Evolutionary conservation across 2,329 filamentous ascomycete genomes (phyloP).

Genomic region (Rhynchosporium agropyri): DNA sequence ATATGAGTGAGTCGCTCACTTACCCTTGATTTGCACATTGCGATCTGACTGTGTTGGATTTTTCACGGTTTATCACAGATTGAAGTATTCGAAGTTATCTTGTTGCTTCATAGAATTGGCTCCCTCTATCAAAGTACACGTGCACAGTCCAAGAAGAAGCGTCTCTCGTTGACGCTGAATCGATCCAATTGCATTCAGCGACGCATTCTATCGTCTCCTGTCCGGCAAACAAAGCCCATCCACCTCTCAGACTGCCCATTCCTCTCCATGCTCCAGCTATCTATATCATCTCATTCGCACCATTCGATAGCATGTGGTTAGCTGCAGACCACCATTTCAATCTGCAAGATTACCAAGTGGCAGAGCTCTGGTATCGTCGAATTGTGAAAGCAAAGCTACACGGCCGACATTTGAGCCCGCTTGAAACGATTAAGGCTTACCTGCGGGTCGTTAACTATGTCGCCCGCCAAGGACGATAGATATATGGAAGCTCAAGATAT

Average conservation of each 20-base stretch:
- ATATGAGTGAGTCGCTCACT: background rate
- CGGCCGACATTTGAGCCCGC: background rate
- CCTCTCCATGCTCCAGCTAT: slow-evolving; percentile 8
- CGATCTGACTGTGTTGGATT: too few species aligned
- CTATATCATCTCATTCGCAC: background rate
- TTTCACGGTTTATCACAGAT: too few species aligned
- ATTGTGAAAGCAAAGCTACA: slow-evolving; percentile 14
- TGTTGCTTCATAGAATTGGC: too few species aligned
- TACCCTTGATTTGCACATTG: background rate
- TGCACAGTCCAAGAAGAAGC: background rate
- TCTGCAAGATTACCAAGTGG: background rate
- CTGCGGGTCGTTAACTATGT: background rate
- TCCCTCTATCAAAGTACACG: too few species aligned
- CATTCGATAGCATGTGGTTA: slow-evolving; percentile 7
- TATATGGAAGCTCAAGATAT: slow-evolving; percentile 12
- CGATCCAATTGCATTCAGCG: background rate
- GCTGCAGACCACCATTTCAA: background rate
- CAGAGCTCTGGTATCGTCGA: slow-evolving; percentile 21
- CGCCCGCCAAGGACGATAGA: background rate
- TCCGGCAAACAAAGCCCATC: background rate
- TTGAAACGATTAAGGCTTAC: slow-evolving; percentile 9
- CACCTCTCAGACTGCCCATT: slow-evolving; percentile 11
- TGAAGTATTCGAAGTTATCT: too few species aligned
- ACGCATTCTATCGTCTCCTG: background rate
- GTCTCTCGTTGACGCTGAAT: background rate